A percentile compares a stretch with the other conserved stretches of the same genome.
phyloP scores from a whole-genome alignment of 805 yeast species.

The Schwanniomyces vanrijiae region DNA sequence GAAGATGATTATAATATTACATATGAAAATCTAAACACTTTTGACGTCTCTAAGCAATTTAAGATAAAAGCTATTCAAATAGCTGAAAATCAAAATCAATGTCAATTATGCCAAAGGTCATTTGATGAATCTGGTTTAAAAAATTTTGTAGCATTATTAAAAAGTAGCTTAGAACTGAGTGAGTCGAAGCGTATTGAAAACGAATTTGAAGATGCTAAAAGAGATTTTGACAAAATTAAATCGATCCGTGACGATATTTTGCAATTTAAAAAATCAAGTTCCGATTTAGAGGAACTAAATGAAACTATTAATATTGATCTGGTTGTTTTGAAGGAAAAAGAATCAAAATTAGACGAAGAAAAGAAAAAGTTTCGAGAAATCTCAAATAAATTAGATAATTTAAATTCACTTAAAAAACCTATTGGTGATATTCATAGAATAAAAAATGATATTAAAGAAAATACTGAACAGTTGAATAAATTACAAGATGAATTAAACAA shows the following conservation, averaged over 20 bases:
- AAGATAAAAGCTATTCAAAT: conserved; percentile 66
- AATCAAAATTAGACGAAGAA: conserved; percentile 6
- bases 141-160: conserved; percentile 26
- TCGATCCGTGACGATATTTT: conserved; percentile 28
- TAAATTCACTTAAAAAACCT: conserved; percentile 22
- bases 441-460: conserved; percentile 24
- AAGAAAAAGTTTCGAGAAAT: conserved; percentile 3
- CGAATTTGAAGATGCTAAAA: conserved; percentile 28
- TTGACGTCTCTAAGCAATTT: conserved; percentile 66
- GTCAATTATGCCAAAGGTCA: conserved; percentile 70
- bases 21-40: conserved; percentile 64
- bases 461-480: conserved; percentile 23
- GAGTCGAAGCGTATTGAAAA: conserved; percentile 25
- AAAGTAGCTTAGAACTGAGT: conserved; percentile 27
- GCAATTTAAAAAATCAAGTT: conserved; percentile 21
- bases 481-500: conserved; percentile 35
- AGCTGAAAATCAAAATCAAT: conserved; percentile 58
- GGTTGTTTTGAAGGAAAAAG: background rate
- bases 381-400: conserved; percentile 8
- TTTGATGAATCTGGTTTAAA: conserved; percentile 47
- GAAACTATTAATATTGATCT: background rate
- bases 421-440: conserved; percentile 35
- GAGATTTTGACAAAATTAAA: conserved; percentile 31
- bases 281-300: conserved; percentile 12
- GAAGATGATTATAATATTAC: conserved; percentile 65